phyloP scores from a whole-genome alignment of 768 basidiomycete species.

The Collybia mongolica region DNA sequence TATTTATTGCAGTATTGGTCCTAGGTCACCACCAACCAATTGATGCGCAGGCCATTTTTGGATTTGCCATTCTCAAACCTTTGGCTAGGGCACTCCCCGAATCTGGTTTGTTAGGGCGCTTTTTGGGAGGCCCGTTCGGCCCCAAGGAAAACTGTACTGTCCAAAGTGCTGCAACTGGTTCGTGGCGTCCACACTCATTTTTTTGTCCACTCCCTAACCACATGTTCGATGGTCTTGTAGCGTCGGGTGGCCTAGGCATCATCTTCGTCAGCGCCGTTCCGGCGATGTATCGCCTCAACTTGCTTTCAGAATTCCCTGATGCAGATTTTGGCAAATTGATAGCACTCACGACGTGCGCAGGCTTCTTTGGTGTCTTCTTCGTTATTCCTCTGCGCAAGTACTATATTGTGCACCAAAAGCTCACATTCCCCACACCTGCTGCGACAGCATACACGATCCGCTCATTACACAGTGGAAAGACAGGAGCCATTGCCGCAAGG shows the following conservation, averaged over 20 bases:
- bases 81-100: slow-evolving; percentile 48
- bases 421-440: slow-evolving; percentile 64
- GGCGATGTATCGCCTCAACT: slow-evolving; percentile 55
- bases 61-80: slow-evolving; percentile 60
- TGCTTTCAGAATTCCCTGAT: slow-evolving; percentile 42
- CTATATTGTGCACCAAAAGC: slow-evolving; percentile 61
- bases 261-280: slow-evolving; percentile 61
- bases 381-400: slow-evolving; percentile 61
- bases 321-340: slow-evolving; percentile 57
- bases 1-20: slow-evolving; percentile 1
- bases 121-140: slow-evolving; percentile 57
- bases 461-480: slow-evolving; percentile 51
- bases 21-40: slow-evolving; percentile 14
- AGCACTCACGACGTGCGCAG: slow-evolving; percentile 50
- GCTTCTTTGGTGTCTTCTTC: slow-evolving; percentile 67
- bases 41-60: slow-evolving; percentile 41
- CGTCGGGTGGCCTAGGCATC: slow-evolving; percentile 58
- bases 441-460: slow-evolving; percentile 69
- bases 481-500: slow-evolving; percentile 48
- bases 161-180: slow-evolving; percentile 55
- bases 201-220: slow-evolving; percentile 10
- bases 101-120: slow-evolving; percentile 38
- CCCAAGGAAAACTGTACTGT: slow-evolving; percentile 70
- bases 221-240: slow-evolving; percentile 17
- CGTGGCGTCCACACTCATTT: slow-evolving; percentile 10